Evolutionary conservation across 805 yeast genomes (phyloP).

Genomic region (Kuraishia cidri): DNA sequence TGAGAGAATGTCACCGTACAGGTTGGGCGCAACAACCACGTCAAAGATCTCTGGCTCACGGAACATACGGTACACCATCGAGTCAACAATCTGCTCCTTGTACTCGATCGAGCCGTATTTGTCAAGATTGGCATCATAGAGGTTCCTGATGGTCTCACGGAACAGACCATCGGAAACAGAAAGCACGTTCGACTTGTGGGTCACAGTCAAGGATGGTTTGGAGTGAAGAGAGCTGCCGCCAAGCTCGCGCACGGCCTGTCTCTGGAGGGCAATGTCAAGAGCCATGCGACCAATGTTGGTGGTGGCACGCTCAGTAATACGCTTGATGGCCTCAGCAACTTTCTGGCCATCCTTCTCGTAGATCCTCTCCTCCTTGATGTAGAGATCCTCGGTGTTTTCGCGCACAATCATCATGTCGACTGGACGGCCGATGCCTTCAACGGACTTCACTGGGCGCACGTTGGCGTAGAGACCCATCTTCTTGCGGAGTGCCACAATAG

Average conservation of each 20-base stretch:
- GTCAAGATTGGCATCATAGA: conserved; percentile 48
- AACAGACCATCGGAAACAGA: conserved; percentile 91
- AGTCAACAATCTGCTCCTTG: conserved; percentile 96
- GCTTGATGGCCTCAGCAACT: conserved; percentile 96
- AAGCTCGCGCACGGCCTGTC: conserved; percentile 68
- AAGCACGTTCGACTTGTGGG: conserved; percentile 94
- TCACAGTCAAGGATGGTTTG: conserved; percentile 72
- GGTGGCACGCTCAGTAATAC: conserved; percentile 87
- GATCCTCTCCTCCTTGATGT: conserved; percentile 85
- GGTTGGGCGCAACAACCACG: conserved; percentile 97
- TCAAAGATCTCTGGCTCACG: conserved; percentile 97
- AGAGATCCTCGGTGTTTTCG: conserved; percentile 96
- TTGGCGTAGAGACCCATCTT: conserved; percentile 92
- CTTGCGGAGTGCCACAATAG: conserved; percentile 97
- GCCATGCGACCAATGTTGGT: conserved; percentile 85
- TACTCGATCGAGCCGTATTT: conserved; percentile 53
- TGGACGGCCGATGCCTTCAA: conserved; percentile 75
- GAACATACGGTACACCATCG: conserved; percentile 98
- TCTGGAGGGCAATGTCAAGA: conserved; percentile 83
- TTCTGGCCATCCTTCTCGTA: conserved; percentile 75
- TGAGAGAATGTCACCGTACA: conserved; percentile 93
- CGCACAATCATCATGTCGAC: conserved; percentile 97
- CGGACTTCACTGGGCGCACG: conserved; percentile 96
- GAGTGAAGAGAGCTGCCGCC: conserved; percentile 44
- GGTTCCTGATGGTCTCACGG: conserved; percentile 73